Evolutionary conservation across 805 yeast species (phyloP), one percentile per base, ranked within the genome.

Genomic region (Torulaspora gathmanii): DNA sequence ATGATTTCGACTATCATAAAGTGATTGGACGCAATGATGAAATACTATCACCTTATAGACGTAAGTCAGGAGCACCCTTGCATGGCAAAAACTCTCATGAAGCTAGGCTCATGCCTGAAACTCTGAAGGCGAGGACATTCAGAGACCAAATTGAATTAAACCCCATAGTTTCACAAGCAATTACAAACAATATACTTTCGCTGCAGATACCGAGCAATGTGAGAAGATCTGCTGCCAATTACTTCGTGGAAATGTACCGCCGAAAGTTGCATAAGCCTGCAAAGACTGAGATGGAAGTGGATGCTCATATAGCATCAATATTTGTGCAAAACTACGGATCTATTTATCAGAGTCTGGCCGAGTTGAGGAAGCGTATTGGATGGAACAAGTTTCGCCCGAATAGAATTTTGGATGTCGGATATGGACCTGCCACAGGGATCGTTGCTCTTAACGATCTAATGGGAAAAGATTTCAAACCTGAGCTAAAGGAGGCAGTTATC

Each of bases 381-480:
- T 65, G 60, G 5, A 69, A 68, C 0, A 57, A 59, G 38, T 86
- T 88, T 68, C 63, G 63, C 17, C 97, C 97, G 0, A 58, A 73
- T 23, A 70, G 77, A 4, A 77, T 93, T 0, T 70, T 93, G 40
- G 95, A 87, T 57, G 77, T 87, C 11, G 91, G 96, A 0, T 81
- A 75, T 59, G 98, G 99, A 0, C 98, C 99, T 1, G 91, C 88
- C 1, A 83, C 95, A 0, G 97, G 97, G 1, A 80, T 93, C 71
- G 67, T 90, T 12, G 98, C 95, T 0, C 69, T 89, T 42, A 87
- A 90, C 58, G 96, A 89, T 56, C 56, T 90, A 1, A 78, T 87
- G 80, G 89, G 86, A 0, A 73, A 73, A 2, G 74, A 74, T 0
- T 84, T 77, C 67, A 61, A 66, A 15, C 88, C 95, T 0, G 68